Conservation (phyloP, 192 early-diverging fungal genomes). For the Physocladia obscura region DNA sequence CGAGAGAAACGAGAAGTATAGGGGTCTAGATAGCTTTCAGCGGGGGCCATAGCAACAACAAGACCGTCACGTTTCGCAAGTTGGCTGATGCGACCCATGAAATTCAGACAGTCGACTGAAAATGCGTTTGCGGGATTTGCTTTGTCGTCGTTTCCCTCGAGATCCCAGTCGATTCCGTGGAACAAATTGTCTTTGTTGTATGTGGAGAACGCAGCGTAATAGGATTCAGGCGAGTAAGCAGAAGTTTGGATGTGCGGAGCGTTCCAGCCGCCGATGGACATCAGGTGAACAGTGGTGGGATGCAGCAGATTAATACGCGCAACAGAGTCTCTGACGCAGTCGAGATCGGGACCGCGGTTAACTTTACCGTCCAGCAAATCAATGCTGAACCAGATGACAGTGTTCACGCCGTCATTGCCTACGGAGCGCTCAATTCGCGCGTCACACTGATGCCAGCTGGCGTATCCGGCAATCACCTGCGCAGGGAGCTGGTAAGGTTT, state of each 20-base stretch:
- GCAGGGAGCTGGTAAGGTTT: neutral
- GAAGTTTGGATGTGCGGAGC: slow-evolving; percentile 6
- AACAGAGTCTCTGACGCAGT: neutral
- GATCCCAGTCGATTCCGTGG: slow-evolving; percentile 26
- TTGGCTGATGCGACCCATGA: slow-evolving; percentile 16
- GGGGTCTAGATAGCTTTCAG: slow-evolving; percentile 20
- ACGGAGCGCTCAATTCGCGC: neutral
- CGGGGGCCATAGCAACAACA: slow-evolving; percentile 13
- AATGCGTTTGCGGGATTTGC: slow-evolving; percentile 1
- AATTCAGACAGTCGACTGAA: neutral
- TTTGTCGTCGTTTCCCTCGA: slow-evolving; percentile 22
- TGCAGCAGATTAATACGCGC: neutral
- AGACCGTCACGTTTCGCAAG: slow-evolving; percentile 14
- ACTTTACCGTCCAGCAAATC: neutral
- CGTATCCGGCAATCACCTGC: neutral
- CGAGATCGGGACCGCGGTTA: neutral
- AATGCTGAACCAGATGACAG: slow-evolving; percentile 3
- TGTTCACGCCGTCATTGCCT: neutral
- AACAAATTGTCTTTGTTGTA: slow-evolving; percentile 14
- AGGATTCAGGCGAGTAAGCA: neutral
- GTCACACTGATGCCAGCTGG: neutral
- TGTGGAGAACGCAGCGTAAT: neutral
- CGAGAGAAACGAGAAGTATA: neutral
- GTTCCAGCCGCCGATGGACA: slow-evolving; percentile 29
- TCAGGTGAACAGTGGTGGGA: neutral